Evolutionary conservation across 345 rosid species (phyloP), one percentile per base, ranked within the genome.

Genomic region (Boechera stricta): DNA sequence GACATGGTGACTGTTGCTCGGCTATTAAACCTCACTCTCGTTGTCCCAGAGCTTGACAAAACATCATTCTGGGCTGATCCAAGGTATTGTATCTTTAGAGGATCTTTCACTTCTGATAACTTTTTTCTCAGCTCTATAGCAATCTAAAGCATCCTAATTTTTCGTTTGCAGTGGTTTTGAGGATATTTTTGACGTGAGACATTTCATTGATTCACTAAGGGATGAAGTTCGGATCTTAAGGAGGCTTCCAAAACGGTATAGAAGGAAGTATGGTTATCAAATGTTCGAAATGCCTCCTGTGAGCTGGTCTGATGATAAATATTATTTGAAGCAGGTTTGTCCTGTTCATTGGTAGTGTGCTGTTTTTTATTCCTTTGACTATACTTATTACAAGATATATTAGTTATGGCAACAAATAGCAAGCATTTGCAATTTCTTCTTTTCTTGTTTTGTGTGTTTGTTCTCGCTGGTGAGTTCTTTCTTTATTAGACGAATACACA

Each of bases 11-110:
- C 91, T 48, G 85, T 88, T 82, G 91, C 98, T 58, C 86, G 93
- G 67, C 83, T 92, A 76, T 86, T 95, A 84, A 95, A 95, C 83
- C 94, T 95, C 79, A 92, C 99, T 69, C 82, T 95, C 82, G 89
- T 92, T 79, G 91, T 95, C 66, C 99, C 99, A 1, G 94, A 95
- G 87, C 97, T 95, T 60, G 99, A 95, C 81, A 95, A 91, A 80
- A 88, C 88, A 29, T 95, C 99, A 36, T 95, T 95, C 77, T 95
- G 99, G 99, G 91, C 98, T 67, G 99, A 95, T 84, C 91, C 91
- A 69, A 95, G 99, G 99, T 92, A 60, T 71, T 42, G 91, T 85
- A 33, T 70, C 48, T 68, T 58, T 39, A 8, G 39, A 44, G 26
- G 31, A 66, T 26, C 13, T 66, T 26, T 47, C 38, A 13, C 55